Base-by-base conservation (phyloP, 768 basidiomycete genomes). In the Lactarius sp. region DNA sequence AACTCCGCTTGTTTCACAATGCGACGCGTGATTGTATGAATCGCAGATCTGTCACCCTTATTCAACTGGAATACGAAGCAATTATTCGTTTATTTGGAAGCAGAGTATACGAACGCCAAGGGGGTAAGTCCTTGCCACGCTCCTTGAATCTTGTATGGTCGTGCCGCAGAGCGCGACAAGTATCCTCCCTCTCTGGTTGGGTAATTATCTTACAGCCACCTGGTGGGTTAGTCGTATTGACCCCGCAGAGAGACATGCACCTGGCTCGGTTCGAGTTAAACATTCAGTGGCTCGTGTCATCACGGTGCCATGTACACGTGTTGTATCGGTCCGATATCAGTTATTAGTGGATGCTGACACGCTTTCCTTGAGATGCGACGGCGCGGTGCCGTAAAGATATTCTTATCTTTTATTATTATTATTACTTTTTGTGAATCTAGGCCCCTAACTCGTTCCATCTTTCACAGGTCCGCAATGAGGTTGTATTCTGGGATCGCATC, bases 41-140 rank as follows among this genome's bases (percentile, higher is more conserved):
- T 16, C 22, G 52, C 66, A 94, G 94, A 96, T 75, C 78, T 96
- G 5, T 78, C 83, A 9, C 84, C 94, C 13, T 79, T 96, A 36
- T 96, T 94, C 76, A 78, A 94, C 75, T 96, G 93, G 93, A 96
- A 96, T 74, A 95, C 94, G n/a, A 96, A 96, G 75, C 94, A 96
- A 71, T 71, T 96, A 12, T 95, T 96, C 73, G 73, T 95, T 13
- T 94, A 91, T 70, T 81, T 96, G 39, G 83, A 86, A 69, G 94
- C 90, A 0, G 92, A 95, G 73, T 95, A 94, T 71, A 80, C 79
- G 39, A 89, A 86, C 59, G 73, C 79, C 0, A 76, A 87, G 73
- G 85, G 90, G 52, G 93, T 93, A 72, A 76, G 90, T 74, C 20
- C 22, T 52, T 18, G 34, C 18, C 52, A 53, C 8, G 2, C 42